Percentiles rank a stretch among this genome's conserved stretches.
These are phyloP conservation scores for Starmerella kuoi DNA, from an alignment of 805 yeast species.

Conservation along the genomic window DNA sequence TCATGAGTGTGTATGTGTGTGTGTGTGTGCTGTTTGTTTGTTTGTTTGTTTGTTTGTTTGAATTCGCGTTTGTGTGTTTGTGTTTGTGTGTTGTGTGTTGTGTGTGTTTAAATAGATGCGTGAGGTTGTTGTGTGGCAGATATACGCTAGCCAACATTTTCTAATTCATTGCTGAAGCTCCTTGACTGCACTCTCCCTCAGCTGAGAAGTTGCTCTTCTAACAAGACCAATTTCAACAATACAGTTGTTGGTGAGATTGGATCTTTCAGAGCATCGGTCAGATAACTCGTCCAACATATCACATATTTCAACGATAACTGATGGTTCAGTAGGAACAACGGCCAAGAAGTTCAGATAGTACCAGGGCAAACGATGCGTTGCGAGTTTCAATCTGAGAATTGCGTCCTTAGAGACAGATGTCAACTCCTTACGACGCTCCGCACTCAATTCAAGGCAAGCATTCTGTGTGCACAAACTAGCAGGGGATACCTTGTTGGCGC, in stretches of 20 bases:
- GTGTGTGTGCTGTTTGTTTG: too few species aligned
- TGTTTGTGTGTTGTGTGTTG: too few species aligned
- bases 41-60: too few species aligned
- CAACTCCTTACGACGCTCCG: conserved; percentile 12
- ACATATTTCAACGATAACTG: conserved; percentile 27
- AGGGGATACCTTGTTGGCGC: neutral
- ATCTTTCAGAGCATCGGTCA: neutral
- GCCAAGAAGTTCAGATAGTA: conserved; percentile 18
- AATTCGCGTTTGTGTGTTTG: too few species aligned
- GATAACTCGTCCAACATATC: conserved; percentile 23
- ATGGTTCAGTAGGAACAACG: conserved; percentile 29
- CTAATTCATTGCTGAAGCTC: too few species aligned
- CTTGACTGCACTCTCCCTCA: conserved; percentile 5
- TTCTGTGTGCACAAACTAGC: conserved; percentile 5
- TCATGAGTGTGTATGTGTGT: too few species aligned
- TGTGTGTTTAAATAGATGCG: too few species aligned
- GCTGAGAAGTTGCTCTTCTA: conserved; percentile 9
- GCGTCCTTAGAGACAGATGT: conserved; percentile 16
- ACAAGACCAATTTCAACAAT: conserved; percentile 10
- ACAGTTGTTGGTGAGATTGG: conserved; percentile 1
- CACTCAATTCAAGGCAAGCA: conserved; percentile 6
- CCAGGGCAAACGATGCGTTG: conserved; percentile 9
- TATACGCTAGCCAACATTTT: too few species aligned
- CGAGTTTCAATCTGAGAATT: conserved; percentile 5
- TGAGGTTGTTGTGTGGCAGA: too few species aligned